A percentile compares a stretch with the other conserved stretches of the same genome.
Conservation (phyloP, 139 green algal genomes). For the Astrephomene gubernaculifera region DNA sequence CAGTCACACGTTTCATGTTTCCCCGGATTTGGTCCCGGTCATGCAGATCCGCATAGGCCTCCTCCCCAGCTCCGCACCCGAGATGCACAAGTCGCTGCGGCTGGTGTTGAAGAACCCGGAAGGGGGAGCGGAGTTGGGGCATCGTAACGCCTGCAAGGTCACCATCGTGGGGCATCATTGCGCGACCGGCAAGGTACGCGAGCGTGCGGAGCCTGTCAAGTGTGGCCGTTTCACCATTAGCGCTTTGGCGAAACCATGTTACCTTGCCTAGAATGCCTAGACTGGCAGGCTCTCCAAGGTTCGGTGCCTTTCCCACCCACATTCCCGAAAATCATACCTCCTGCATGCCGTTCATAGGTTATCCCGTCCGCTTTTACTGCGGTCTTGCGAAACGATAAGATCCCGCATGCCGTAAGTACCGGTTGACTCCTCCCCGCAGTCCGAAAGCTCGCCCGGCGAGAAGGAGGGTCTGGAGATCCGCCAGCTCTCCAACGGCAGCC, state of each 20-base stretch:
- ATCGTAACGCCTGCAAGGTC: constrained; percentile 42
- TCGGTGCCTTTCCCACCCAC: not conserved
- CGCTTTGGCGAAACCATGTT: not conserved
- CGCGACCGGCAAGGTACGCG: not conserved
- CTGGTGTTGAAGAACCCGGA: constrained; percentile 28
- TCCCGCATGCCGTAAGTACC: no score
- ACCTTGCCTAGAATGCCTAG: not conserved
- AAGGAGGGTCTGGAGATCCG: constrained; percentile 20
- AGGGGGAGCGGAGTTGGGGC: constrained; percentile 43
- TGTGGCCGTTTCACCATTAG: not conserved
- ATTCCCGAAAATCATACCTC: no score
- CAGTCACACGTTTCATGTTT: no score
- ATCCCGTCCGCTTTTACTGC: no score
- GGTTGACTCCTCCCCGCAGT: no score
- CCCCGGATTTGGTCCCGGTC: no score
- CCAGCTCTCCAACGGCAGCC: not conserved
- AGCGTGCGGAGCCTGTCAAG: not conserved
- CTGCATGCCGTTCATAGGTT: no score
- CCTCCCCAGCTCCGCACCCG: not conserved
- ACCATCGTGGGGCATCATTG: constrained; percentile 1
- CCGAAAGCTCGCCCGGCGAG: no score
- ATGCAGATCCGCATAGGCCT: constrained; percentile 9
- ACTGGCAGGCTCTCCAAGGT: not conserved
- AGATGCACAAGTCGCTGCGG: constrained; percentile 34
- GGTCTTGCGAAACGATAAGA: no score